These are phyloP conservation scores for Podochytrium sp. DNA, from an alignment of 192 early-diverging fungal species.

Conservation along the genomic window DNA sequence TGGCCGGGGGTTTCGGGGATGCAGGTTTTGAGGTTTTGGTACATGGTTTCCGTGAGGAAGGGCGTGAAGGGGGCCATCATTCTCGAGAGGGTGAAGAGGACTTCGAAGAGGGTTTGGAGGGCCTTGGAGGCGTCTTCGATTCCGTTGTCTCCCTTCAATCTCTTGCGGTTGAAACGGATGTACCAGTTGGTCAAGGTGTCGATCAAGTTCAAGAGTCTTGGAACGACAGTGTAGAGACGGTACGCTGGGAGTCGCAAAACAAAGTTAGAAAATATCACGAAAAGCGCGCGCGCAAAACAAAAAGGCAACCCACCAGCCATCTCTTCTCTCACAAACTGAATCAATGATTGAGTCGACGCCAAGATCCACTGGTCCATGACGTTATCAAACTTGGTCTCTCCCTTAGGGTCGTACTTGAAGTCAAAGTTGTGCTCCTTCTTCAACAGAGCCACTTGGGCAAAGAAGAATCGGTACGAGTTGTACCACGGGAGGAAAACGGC, in stretches of 20 bases:
- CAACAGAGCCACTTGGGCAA: constrained; percentile 82
- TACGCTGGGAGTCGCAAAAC: constrained; percentile 61
- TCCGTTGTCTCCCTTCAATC: constrained; percentile 95
- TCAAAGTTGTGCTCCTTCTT: constrained; percentile 83
- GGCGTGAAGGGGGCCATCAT: constrained; percentile 98
- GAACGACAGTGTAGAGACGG: constrained; percentile 97
- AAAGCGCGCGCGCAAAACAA: background rate
- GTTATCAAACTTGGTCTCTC: constrained; percentile 72
- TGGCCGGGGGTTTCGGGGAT: constrained; percentile 54
- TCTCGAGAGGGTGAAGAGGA: constrained; percentile 85
- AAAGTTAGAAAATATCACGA: background rate
- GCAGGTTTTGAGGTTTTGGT: constrained; percentile 86
- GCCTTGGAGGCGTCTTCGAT: constrained; percentile 80
- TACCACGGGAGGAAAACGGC: constrained; percentile 98
- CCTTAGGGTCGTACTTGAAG: constrained; percentile 77
- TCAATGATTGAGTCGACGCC: constrained; percentile 91
- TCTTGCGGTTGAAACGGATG: constrained; percentile 95
- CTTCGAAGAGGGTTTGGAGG: constrained; percentile 95
- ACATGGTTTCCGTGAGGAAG: constrained; percentile 96
- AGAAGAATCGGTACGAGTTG: constrained; percentile 98
- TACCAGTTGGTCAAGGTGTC: constrained; percentile 99
- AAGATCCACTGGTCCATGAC: constrained; percentile 99
- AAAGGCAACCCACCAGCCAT: constrained; percentile 62
- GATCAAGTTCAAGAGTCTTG: constrained; percentile 84
- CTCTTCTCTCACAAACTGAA: constrained; percentile 89